Base-by-base conservation (phyloP, 495 filamentous ascomycete genomes). In the Schizothecium vesticola region DNA sequence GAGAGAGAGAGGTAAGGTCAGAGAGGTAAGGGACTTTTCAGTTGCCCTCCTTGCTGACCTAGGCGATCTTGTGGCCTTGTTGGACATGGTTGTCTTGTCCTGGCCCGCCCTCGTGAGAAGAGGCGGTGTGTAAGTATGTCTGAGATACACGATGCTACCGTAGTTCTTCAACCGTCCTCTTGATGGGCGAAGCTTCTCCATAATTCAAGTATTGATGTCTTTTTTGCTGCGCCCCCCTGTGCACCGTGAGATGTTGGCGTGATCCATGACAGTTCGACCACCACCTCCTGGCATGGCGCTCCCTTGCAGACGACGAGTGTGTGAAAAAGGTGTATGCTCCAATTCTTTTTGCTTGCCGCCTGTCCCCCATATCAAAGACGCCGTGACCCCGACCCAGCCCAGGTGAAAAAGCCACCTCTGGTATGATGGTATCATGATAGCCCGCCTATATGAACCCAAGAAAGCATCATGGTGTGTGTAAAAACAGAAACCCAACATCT, bases 381-480 rank as follows among this genome's bases (percentile, higher is more conserved):
- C 43, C 43, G 43, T 51, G 43, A 51, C 43, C 43, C 43, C 43
- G 43, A 51, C 43, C 43, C 43, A 51, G 43, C 43, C 43, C 43
- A 51, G 43, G n/a, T 51, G 43, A 51, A 51, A 51, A 51, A 51
- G 43, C 43, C 12, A 33, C 31, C 31, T 33, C 31, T 33, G 31
- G 31, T 33, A 33, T 33, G 31, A 51, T 51, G 43, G 43, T 51
- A 51, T 51, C 43, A 51, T 51, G 43, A 51, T 51, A 51, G 43
- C 43, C 43, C 43, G 43, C 43, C 43, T 51, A 51, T 51, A 51
- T 51, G 43, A 51, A 59, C 58, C 23, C 58, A 59, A 59, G 60
- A 25, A 43, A n/a, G 43, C 43, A 51, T n/a, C 43, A 51, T 51
- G 43, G 16, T 51, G 43, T 36, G 23, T 70, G 69, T 68, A 22